Evolutionary conservation across 169 alveolate genomes (phyloP), one percentile per base, ranked within the genome.

Genomic region (Babesia divergens): DNA sequence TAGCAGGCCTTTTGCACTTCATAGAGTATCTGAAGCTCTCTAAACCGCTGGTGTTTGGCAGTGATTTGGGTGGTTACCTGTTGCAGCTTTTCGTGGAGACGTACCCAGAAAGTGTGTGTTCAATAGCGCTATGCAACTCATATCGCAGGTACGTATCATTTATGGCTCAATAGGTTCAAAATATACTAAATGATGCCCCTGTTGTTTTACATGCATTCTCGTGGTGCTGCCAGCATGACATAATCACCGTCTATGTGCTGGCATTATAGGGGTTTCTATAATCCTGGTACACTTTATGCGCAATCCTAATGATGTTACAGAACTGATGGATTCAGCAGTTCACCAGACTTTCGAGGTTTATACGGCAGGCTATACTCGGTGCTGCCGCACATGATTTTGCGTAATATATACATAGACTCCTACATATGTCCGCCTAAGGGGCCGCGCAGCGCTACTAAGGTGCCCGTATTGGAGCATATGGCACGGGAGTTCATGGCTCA

Each of bases 401-500:
- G 75, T 52, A 75, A 75, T 56, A 74, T 87, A 14, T 80, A 65
- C 49, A 51, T 87, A 40, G 93, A 87, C 38, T 74, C 56, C 53
- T 87, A 87, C 62, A 87, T 87, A 69, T 76, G 80, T 38, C 85
- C 85, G 16, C 44, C 18, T 6, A 50, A 3, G 44, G 31, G 31
- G 51, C 31, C 8, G 6, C 11, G 20, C 18, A 4, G 26, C 6
- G 29, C 16, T n/a, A 16, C 1, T 7, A 66, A 65, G 32, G 56
- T 79, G 24, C 84, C 82, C 51, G 62, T 87, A 32, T 38, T 60
- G 34, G 93, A 87, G 40, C 86, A 79, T 55, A 50, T 76, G 70
- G 89, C 93, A 6, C 47, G 81, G 40, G 91, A 87, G 66, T 87
- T 87, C 65, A 87, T 87, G 93, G 81, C 90, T n/a, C 67, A 66